Conservation (phyloP, 2,329 filamentous ascomycete genomes). For the Epichloe elymi region DNA sequence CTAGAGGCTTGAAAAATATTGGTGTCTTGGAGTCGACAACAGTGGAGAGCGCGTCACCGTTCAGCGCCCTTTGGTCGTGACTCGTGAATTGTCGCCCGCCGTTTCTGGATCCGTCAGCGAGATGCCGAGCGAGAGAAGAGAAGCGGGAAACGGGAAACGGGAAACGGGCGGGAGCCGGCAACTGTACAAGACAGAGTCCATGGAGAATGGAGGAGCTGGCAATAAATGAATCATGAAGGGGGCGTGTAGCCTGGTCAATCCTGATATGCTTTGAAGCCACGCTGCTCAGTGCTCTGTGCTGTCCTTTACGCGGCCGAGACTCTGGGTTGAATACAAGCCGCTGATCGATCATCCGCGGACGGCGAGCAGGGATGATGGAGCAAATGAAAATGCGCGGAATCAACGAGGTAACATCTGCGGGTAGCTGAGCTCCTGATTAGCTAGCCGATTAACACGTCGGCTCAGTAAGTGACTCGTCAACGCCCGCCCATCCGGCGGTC, state of each 20-base stretch:
- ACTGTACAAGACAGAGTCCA: too few species aligned
- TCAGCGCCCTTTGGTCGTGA: too few species aligned
- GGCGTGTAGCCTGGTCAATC: neutral
- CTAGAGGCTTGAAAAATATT: too few species aligned
- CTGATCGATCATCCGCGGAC: neutral
- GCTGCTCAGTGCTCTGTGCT: neutral
- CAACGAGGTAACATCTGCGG: neutral
- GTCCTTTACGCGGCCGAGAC: neutral
- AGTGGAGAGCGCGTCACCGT: too few species aligned
- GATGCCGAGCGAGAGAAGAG: neutral
- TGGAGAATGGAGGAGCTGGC: neutral
- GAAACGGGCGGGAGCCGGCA: too few species aligned
- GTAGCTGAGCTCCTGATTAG: neutral
- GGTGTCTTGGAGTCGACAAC: too few species aligned
- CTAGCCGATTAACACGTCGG: too few species aligned
- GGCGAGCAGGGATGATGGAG: neutral
- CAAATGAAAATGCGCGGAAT: neutral
- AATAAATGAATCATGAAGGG: neutral
- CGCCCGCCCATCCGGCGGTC: too few species aligned
- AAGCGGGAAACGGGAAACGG: neutral
- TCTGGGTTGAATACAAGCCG: neutral
- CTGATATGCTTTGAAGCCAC: neutral
- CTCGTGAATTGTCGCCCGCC: neutral
- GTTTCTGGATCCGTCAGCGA: neutral
- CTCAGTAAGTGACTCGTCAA: neutral